Conservation (phyloP, 2,329 filamentous ascomycete species). For the Fusarium sp. region DNA sequence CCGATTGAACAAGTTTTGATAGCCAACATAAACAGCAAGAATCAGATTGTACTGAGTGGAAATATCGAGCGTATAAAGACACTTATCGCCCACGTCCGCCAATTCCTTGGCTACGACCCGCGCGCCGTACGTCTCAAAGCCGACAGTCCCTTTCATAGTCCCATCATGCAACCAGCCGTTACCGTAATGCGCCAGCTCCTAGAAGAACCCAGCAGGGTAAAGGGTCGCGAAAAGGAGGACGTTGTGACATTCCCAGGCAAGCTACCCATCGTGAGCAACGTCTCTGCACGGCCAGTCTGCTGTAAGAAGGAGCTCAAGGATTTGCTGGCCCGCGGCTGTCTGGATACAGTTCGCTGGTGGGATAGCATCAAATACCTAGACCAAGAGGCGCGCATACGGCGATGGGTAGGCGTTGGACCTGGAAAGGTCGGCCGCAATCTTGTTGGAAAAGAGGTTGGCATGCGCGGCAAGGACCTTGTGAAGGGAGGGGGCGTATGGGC, state of each 20-base stretch:
- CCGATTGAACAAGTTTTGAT: conserved; percentile 89
- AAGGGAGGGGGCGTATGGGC: conserved; percentile 95
- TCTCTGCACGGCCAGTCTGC: conserved; percentile 81
- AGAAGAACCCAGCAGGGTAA: conserved; percentile 65
- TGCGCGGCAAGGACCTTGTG: conserved; percentile 79
- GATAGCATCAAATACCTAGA: conserved; percentile 92
- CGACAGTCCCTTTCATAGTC: conserved; percentile 91
- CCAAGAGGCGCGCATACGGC: conserved; percentile 80
- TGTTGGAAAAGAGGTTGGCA: conserved; percentile 94
- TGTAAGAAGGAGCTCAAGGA: conserved; percentile 81
- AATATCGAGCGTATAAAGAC: conserved; percentile 85
- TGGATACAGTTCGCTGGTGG: conserved; percentile 97
- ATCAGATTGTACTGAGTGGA: conserved; percentile 94
- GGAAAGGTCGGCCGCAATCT: conserved; percentile 94
- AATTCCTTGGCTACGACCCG: conserved; percentile 92
- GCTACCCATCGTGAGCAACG: conserved; percentile 87
- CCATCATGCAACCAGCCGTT: conserved; percentile 88
- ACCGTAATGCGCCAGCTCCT: conserved; percentile 78
- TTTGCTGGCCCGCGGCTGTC: conserved; percentile 80
- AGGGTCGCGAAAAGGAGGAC: conserved; percentile 67
- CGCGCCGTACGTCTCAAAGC: conserved; percentile 87
- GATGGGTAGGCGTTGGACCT: conserved; percentile 93
- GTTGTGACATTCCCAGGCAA: conserved; percentile 80
- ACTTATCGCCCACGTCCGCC: conserved; percentile 84
- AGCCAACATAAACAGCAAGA: conserved; percentile 94